Percentiles rank a stretch among this genome's conserved stretches.
Evolutionary conservation across 1,284 basidiomycete genomes (phyloP).

Genomic region (Phylloporus sp.): DNA sequence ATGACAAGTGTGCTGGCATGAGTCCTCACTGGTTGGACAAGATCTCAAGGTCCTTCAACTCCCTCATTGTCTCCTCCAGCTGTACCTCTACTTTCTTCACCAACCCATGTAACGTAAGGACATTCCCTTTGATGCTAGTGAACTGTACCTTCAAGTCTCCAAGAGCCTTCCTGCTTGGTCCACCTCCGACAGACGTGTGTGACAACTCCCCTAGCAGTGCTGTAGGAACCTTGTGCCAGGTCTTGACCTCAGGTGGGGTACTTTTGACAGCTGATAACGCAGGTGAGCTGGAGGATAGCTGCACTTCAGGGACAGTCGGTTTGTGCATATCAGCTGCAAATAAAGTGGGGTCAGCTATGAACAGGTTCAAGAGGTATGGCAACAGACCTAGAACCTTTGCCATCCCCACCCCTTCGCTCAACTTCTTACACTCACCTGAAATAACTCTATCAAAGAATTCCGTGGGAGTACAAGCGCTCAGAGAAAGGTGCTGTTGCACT

Average conservation of each 20-base stretch:
- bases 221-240: no score
- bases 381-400: neutral
- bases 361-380: neutral
- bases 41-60: neutral
- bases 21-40: no score
- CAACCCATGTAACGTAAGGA: neutral
- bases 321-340: no score
- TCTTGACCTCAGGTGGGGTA: no score
- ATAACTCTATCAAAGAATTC: neutral
- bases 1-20: no score
- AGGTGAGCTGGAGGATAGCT: no score
- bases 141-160: neutral
- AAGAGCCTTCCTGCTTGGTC: neutral
- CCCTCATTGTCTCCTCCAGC: neutral
- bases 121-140: neutral
- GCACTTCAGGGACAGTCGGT: no score
- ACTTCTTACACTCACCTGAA: neutral
- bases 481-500: neutral
- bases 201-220: no score
- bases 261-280: no score
- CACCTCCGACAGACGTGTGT: no score
- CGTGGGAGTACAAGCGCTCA: neutral
- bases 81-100: neutral
- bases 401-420: neutral
- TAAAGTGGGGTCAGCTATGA: neutral